Evolutionary conservation across 805 yeast species (phyloP), one percentile per base, ranked within the genome.

Genomic region (Wickerhamiella spandovensis): DNA sequence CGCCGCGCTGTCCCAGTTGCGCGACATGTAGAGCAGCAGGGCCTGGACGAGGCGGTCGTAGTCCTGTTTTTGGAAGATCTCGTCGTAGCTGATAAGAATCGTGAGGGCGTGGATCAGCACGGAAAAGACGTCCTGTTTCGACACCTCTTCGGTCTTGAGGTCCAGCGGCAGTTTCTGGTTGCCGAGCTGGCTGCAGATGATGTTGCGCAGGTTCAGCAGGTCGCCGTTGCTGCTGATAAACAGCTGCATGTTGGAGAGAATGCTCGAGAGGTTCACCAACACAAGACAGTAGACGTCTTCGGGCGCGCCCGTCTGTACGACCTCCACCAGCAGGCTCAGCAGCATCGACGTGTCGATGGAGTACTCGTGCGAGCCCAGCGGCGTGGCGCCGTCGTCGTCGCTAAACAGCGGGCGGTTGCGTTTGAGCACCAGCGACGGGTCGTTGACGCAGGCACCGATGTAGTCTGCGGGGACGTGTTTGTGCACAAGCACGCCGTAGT

Each of bases 201-300:
- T 61, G 6, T 67, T 61, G 49, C 75, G 70, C 23, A 78, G 64
- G n/a, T 64, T 59, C 22, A 65, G 55, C 8, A 76, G 67, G 21
- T 68, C 70, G 5, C 61, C 61, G 6, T 61, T 61, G 32, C 72
- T 63, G 2, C 67, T 63, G 37, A 65, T 64, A 54, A 81, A 81
- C 10, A 84, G 64, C 12, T 65, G 65, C 54, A 78, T 63, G 56
- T 79, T 80, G 6, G 84, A 71, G 23, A 85, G 60, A 58, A 84
- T 92, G 0, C 83, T 74, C 58, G 87, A 78, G 44, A 83, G 68
- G 61, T 82, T 86, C 1, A 83, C 75, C 67, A 82, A 67, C 1
- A 78, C 64, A 56, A 71, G 78, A 0, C 85, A 76, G 61, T 80
- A 82, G 1, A 78, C 60, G 52, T 80, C 87, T 85, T 87, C 82